Base-by-base conservation (phyloP, 2,329 filamentous ascomycete species). In the Xylaria sp. region DNA sequence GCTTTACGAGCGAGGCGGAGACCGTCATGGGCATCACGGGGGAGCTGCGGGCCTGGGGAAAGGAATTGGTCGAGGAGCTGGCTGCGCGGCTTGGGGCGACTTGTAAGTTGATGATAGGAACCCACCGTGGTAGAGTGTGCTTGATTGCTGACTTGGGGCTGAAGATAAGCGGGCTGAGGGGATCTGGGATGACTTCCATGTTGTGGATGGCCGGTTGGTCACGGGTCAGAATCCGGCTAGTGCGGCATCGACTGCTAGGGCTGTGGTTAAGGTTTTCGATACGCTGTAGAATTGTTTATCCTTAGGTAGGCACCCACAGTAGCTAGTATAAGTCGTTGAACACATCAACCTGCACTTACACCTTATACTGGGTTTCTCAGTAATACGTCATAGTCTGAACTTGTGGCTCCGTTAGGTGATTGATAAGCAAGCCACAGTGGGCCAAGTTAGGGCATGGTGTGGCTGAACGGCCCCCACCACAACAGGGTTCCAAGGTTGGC, bases 151-250 rank as follows among this genome's bases (percentile, higher is more conserved):
- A 63, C 9, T 76, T 72, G 73, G 13, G 47, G 46, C 29, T 48
- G 10, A 51, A 68, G 68, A 70, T 44, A 54, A 58, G 53, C 65
- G 66, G 33, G 54, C 66, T 2, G 33, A 58, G 15, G 71, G 67
- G 3, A 58, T 69, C 17, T 75, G 72, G 72, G 73, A 72, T 31
- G 72, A 71, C 51, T 74, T 69, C 58, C 62, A 70, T 35, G 46
- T 71, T 33, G 70, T 73, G 19, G 75, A 79, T 64, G 77, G 76
- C 4, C 72, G 75, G 9, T 64, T 80, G 15, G 72, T 80, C 35
- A 80, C 77, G 15, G 79, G 78, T 1, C 71, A 75, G 66, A 80
- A 80, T 65, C 77, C 78, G 4, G 74, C 74, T 7, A 80, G 78
- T 64, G 74, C 78, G 7, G 63, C 53, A 10, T 75, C 74, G 8